Conservation (phyloP, 768 basidiomycete genomes). For the Russula brevipes region DNA sequence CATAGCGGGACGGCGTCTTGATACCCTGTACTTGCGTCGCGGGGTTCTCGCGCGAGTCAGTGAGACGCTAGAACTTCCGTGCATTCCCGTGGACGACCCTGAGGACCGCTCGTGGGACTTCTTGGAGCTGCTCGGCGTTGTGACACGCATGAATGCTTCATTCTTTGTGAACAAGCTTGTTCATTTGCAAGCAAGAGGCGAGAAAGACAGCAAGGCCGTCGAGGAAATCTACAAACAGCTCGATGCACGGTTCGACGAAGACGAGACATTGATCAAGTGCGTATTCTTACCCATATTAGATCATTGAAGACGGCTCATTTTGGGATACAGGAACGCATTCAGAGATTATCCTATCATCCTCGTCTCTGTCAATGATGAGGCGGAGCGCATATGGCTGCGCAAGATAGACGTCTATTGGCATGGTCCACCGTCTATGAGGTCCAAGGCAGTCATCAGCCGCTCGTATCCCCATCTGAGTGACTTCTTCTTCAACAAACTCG, state of each 20-base stretch:
- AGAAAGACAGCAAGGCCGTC: slow-evolving; percentile 8
- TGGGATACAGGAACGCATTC: slow-evolving; percentile 18
- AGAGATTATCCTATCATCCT: slow-evolving; percentile 19
- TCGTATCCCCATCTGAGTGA: slow-evolving; percentile 17
- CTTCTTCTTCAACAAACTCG: slow-evolving; percentile 25
- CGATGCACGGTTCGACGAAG: slow-evolving; percentile 28
- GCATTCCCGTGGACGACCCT: slow-evolving; percentile 25
- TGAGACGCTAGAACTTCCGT: slow-evolving; percentile 16
- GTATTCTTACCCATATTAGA: background rate
- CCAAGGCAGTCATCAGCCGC: slow-evolving; percentile 20
- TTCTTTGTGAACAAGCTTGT: slow-evolving; percentile 25
- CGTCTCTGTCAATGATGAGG: background rate
- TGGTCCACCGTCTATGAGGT: slow-evolving; percentile 25
- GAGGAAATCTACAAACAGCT: slow-evolving; percentile 25
- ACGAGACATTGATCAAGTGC: slow-evolving; percentile 25
- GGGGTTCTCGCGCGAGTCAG: slow-evolving; percentile 1
- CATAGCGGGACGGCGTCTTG: slow-evolving; percentile 12
- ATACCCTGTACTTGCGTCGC: slow-evolving; percentile 18
- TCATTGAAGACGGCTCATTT: background rate
- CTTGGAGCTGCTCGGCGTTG: slow-evolving; percentile 24
- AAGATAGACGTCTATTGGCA: slow-evolving; percentile 24
- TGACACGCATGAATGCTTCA: slow-evolving; percentile 16
- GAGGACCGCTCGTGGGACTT: slow-evolving; percentile 25
- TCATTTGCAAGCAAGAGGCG: slow-evolving; percentile 14
- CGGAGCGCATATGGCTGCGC: slow-evolving; percentile 17